Conservation (phyloP, 352 stramenopile species). For the Stramenopiles sp. region DNA sequence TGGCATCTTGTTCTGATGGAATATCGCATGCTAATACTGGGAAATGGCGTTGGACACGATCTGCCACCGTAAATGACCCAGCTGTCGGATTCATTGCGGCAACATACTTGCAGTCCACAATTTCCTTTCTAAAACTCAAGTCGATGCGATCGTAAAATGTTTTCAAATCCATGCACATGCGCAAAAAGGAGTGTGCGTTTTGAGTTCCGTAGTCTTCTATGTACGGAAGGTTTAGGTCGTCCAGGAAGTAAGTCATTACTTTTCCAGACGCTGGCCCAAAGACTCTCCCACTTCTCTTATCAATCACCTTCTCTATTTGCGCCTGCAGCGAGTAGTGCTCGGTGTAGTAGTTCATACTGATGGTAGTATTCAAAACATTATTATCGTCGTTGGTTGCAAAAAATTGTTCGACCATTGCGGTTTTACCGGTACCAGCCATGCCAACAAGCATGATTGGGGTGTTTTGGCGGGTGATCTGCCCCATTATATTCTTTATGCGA, state of each 20-base stretch:
- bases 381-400: conserved; percentile 63
- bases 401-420: conserved; percentile 88
- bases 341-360: conserved; percentile 94
- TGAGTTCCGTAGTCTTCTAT: conserved; percentile 90
- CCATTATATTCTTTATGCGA: conserved; percentile 74
- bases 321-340: conserved; percentile 78
- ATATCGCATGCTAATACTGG: conserved; percentile 84
- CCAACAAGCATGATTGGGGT: conserved; percentile 83
- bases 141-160: conserved; percentile 84
- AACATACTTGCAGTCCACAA: conserved; percentile 86
- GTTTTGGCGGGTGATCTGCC: conserved; percentile 73
- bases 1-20: conserved; percentile 73
- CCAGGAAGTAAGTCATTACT: conserved; percentile 86
- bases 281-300: conserved; percentile 80
- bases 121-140: conserved; percentile 84
- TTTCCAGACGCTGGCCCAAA: conserved; percentile 84
- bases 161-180: conserved; percentile 84
- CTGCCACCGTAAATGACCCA: conserved; percentile 87
- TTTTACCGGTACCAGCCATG: conserved; percentile 86
- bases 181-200: conserved; percentile 77
- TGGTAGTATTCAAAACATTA: conserved; percentile 80
- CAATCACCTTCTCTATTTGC: conserved; percentile 84
- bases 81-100: conserved; percentile 89
- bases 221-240: conserved; percentile 87
- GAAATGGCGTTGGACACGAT: conserved; percentile 82